These are phyloP conservation scores for Syzygium malaccense DNA, from an alignment of 441 rosid genomes.

Conservation along the genomic window DNA sequence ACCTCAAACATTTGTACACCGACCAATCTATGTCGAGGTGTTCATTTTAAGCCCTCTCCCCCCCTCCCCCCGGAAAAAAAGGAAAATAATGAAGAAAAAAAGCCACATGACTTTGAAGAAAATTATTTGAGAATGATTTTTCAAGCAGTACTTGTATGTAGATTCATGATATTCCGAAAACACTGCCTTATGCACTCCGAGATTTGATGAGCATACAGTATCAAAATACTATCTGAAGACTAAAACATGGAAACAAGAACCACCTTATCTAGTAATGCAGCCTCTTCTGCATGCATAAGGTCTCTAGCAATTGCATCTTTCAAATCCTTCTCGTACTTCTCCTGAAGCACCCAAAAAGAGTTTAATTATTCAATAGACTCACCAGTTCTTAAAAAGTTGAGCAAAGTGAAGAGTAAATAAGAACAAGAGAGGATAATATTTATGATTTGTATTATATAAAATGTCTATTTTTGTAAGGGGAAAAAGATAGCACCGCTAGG, in stretches of 20 bases:
- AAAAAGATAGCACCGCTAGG: not conserved
- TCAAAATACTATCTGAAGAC: not conserved
- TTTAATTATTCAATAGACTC: not conserved
- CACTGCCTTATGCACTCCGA: not conserved
- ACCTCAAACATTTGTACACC: not conserved
- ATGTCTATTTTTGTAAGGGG: not conserved
- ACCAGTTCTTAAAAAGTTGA: not conserved
- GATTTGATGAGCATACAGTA: not conserved
- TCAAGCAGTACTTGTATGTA: not conserved
- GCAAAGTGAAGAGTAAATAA: not conserved
- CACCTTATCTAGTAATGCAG: slow-evolving; percentile 95
- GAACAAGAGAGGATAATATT: not conserved
- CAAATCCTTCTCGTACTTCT: slow-evolving; percentile 81
- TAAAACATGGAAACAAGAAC: slow-evolving; percentile 7
- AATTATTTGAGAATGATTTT: not conserved
- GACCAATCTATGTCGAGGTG: not conserved
- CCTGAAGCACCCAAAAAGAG: slow-evolving; percentile 33
- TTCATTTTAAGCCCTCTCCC: not conserved
- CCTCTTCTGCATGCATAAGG: slow-evolving; percentile 93
- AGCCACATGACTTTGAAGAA: not conserved
- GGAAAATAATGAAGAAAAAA: not conserved
- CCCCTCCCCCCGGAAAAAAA: not conserved
- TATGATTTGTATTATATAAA: not conserved
- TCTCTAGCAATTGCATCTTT: slow-evolving; percentile 89
- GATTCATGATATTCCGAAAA: not conserved